Base-by-base conservation (phyloP, 2,329 filamentous ascomycete genomes). In the Fusarium hainanense region DNA sequence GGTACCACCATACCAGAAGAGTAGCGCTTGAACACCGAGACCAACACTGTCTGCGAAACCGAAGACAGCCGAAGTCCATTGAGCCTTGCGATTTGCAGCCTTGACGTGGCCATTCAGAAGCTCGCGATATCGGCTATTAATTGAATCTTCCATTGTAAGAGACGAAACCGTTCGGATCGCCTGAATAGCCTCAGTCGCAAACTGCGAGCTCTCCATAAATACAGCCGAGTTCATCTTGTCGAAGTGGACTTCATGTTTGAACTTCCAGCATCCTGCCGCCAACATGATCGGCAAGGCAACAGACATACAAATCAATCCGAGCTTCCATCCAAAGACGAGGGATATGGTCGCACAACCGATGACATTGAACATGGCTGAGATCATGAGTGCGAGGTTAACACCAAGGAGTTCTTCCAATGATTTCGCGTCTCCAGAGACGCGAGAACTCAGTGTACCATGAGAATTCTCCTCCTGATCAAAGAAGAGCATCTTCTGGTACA, bases 131-230 rank as follows among this genome's bases (percentile, higher is more conserved):
- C 80, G 75, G 4, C 73, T 63, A 34, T 79, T 79, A 48, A 91
- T 89, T 12, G 80, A 80, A 52, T 86, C 80, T 71, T 91, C 89
- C 80, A 91, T 85, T 0, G 86, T 88, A 6, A 91, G 78, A 0
- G 87, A 83, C 0, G 86, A 81, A 2, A 91, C 88, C 0, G 89
- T 91, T n/a, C 89, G 81, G 62, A 90, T 88, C 0, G 88, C 88
- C 3, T 85, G 83, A 6, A 91, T 87, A 3, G 88, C 85, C 70
- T 91, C 89, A 0, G 87, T 84, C 2, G 88, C 88, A 62, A 90
- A 90, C 61, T 89, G 84, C 0, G 88, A 88, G 67, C 87, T 90
- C 41, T 87, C 84, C 11, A 82, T 82, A 71, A 90, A 90, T 0
- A 89, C 85, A 3, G 80, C 81, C 3, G 85, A 82, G 46, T 88